A percentile compares a stretch with the other conserved stretches of the same genome.
Conservation (phyloP, 208 protist genomes). For the Vickermania spadyakhi region DNA sequence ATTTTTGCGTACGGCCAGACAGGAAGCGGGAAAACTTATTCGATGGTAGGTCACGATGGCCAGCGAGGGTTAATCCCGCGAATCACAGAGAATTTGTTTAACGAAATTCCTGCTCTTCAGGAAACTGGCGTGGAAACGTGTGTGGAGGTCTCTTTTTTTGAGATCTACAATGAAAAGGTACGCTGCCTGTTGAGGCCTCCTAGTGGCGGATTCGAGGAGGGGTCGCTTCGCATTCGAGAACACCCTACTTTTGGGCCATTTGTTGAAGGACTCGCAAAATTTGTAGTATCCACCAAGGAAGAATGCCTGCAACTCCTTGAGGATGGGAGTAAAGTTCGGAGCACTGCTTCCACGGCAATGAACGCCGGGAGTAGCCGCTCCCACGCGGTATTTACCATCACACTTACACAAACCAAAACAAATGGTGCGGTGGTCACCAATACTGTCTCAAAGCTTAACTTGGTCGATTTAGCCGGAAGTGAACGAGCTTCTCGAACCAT, state of each 20-base stretch:
- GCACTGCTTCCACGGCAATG: slow-evolving; percentile 86
- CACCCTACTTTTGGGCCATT: slow-evolving; percentile 74
- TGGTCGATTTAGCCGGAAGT: slow-evolving; percentile 80
- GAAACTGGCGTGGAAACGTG: slow-evolving; percentile 55
- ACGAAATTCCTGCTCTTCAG: slow-evolving; percentile 17
- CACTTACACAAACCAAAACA: slow-evolving; percentile 51
- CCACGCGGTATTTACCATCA: slow-evolving; percentile 88
- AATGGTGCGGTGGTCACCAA: slow-evolving; percentile 27
- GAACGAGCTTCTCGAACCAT: slow-evolving; percentile 79
- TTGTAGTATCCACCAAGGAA: slow-evolving; percentile 40
- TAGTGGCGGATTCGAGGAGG: slow-evolving; percentile 41
- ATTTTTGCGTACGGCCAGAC: slow-evolving; percentile 89
- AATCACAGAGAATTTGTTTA: slow-evolving; percentile 53
- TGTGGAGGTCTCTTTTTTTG: slow-evolving; percentile 76
- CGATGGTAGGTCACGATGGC: slow-evolving; percentile 47
- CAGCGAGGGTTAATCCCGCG: slow-evolving; percentile 57
- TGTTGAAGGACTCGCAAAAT: slow-evolving; percentile 67
- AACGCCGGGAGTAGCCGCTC: slow-evolving; percentile 82
- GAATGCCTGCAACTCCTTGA: slow-evolving; percentile 77
- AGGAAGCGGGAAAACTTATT: slow-evolving; percentile 82
- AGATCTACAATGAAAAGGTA: slow-evolving; percentile 90
- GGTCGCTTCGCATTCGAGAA: slow-evolving; percentile 62
- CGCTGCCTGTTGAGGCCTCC: slow-evolving; percentile 58
- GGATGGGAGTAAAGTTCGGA: slow-evolving; percentile 79
- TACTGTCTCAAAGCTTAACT: slow-evolving; percentile 52